Base-by-base conservation (phyloP, 2,329 filamentous ascomycete genomes). In the Diaporthe aspalathi region DNA sequence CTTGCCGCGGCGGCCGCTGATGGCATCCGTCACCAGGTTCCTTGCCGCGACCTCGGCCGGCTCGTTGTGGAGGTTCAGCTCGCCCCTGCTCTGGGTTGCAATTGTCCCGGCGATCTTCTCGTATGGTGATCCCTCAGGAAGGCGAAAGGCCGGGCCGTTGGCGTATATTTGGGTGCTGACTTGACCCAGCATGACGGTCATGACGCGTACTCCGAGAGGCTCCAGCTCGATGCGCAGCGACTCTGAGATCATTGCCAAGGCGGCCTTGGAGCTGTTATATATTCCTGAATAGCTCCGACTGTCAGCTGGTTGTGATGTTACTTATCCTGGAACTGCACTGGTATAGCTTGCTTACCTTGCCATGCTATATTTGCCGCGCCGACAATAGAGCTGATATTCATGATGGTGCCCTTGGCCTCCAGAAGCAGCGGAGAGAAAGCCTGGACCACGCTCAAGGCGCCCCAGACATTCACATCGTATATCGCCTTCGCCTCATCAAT, bases 311-410 rank as follows among this genome's bases (percentile, higher is more conserved):
- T 3, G 38, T 12, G 8, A 29, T 52, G 11, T 11, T 8, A 3
- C 17, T 17, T 53, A 35, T 4, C 4, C 2, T n/a, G 9, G 29
- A 9, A 22, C 22, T 17, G 14, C 17, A 43, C 16, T 24, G 17
- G 17, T 1, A 65, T n/a, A n/a, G n/a, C n/a, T 7, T 20, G 5
- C 54, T 17, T 27, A 70, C 57, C 53, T 49, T 60, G 50, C 67
- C 68, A 70, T 7, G 54, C n/a, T 14, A 57, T 35, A 22, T 43
- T 57, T 14, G 35, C 54, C n/a, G 54, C 54, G 22, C 56, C 56
- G 1, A 60, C 84, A 16, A 86, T 81, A 40, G 86, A 88, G 12
- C 86, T 86, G 66, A 88, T 84, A 78, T 88, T 88, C 79, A 89
- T 77, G 75, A 89, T 83, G 6, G 88, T 80, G 0, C 87, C 87